phyloP scores from a whole-genome alignment of 2,329 filamentous ascomycete genomes.

The Colletotrichum horii region DNA sequence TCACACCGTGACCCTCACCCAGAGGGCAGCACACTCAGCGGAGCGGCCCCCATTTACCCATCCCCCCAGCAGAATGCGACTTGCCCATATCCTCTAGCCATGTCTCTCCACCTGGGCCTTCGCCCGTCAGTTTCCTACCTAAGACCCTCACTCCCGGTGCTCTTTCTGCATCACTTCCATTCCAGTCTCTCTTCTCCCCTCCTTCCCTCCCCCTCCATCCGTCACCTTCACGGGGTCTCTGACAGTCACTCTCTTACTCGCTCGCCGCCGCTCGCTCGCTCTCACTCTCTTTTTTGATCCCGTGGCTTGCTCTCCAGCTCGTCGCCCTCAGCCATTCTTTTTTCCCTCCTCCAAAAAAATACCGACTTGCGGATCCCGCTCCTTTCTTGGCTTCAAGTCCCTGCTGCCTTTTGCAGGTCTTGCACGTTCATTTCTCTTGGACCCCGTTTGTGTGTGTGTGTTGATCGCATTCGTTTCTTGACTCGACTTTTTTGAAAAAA shows the following conservation, averaged over 20 bases:
- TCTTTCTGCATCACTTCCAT: slow-evolving; percentile 20
- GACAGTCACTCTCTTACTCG: slow-evolving; percentile 14
- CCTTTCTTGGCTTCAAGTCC: slow-evolving; percentile 13
- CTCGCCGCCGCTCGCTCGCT: neutral
- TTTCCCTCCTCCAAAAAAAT: neutral
- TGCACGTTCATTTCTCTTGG: slow-evolving; percentile 15
- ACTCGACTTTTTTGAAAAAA: neutral
- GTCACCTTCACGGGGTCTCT: slow-evolving; percentile 17
- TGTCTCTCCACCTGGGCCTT: slow-evolving; percentile 13
- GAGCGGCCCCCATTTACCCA: neutral
- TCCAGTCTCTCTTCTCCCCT: slow-evolving; percentile 15
- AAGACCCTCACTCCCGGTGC: neutral
- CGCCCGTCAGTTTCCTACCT: neutral
- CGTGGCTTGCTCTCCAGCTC: neutral
- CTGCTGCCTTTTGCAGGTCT: neutral
- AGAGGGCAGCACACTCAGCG: neutral
- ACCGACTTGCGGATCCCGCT: slow-evolving; percentile 4
- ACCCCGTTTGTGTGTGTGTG: slow-evolving; percentile 17
- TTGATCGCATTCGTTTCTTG: slow-evolving; percentile 24
- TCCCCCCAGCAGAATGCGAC: slow-evolving; percentile 13
- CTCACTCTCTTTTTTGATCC: neutral
- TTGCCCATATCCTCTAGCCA: slow-evolving; percentile 18
- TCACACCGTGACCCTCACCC: neutral
- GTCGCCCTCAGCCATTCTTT: slow-evolving; percentile 20
- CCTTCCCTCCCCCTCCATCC: slow-evolving; percentile 16